Percentiles rank a stretch among this genome's conserved stretches.
Evolutionary conservation across 2,329 filamentous ascomycete species (phyloP).

Genomic region (Helminthosporium solani): DNA sequence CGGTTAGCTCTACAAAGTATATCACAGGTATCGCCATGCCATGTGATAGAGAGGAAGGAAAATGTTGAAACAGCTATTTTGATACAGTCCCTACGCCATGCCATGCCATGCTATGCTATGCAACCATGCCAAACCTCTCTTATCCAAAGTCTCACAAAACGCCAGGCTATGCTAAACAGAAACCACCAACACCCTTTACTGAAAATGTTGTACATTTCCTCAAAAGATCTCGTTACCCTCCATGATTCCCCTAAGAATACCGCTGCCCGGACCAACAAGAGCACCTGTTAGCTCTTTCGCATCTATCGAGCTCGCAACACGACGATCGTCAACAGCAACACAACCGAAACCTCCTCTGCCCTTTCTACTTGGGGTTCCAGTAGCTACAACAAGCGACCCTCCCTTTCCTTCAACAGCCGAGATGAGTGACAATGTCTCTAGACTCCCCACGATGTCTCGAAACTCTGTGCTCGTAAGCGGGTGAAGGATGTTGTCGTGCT

Average conservation of each 20-base stretch:
- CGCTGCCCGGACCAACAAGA: slow-evolving; percentile 56
- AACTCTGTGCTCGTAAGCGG: slow-evolving; percentile 91
- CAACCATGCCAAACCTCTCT: too few relatives aligned
- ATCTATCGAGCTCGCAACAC: slow-evolving; percentile 76
- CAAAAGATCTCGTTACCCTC: slow-evolving; percentile 16
- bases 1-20: not conserved
- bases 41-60: not conserved
- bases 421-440: slow-evolving; percentile 85
- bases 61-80: not conserved
- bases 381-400: slow-evolving; percentile 60
- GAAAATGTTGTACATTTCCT: not conserved
- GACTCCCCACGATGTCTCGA: slow-evolving; percentile 82
- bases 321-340: slow-evolving; percentile 67
- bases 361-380: slow-evolving; percentile 71
- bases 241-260: slow-evolving; percentile 38
- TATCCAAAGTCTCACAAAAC: not conserved
- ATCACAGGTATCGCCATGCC: not conserved
- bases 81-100: not conserved
- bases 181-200: not conserved
- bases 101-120: not conserved
- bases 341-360: slow-evolving; percentile 51
- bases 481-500: slow-evolving; percentile 82
- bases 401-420: slow-evolving; percentile 69
- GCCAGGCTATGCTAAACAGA: slow-evolving; percentile 6
- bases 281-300: slow-evolving; percentile 75